phyloP scores from a whole-genome alignment of 2,329 filamentous ascomycete genomes.

The Microdochium paspali region DNA sequence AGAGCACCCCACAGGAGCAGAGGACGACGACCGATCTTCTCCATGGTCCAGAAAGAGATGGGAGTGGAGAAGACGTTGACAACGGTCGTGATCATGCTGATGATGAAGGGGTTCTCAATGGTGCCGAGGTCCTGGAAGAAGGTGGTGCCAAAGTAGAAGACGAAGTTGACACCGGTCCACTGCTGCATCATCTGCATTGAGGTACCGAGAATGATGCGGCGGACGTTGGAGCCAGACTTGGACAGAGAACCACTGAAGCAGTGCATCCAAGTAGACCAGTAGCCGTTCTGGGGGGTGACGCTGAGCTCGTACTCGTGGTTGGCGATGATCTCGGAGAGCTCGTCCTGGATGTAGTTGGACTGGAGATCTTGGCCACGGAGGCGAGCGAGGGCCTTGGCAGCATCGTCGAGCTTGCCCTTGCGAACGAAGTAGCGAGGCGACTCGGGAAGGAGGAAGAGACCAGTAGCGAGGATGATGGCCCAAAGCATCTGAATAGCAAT shows the following conservation, averaged over 20 bases:
- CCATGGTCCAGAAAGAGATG: slow-evolving; percentile 78
- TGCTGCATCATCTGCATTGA: slow-evolving; percentile 77
- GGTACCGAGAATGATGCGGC: slow-evolving; percentile 41
- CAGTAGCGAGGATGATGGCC: slow-evolving; percentile 64
- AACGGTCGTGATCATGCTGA: slow-evolving; percentile 75
- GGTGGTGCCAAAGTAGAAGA: slow-evolving; percentile 79
- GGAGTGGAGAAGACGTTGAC: slow-evolving; percentile 84
- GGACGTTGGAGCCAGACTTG: background rate
- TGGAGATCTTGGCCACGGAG: slow-evolving; percentile 67
- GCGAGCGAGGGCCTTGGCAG: slow-evolving; percentile 50
- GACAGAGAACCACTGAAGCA: slow-evolving; percentile 30
- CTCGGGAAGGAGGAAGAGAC: slow-evolving; percentile 71
- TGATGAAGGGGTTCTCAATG: slow-evolving; percentile 70
- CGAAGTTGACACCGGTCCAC: slow-evolving; percentile 84
- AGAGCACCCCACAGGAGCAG: slow-evolving; percentile 71
- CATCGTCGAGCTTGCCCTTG: slow-evolving; percentile 58
- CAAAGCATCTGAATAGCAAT: slow-evolving; percentile 74
- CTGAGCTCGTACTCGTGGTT: slow-evolving; percentile 80
- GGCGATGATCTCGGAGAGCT: slow-evolving; percentile 78
- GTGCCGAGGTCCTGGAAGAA: slow-evolving; percentile 75
- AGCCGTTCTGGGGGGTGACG: slow-evolving; percentile 54
- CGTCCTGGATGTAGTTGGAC: slow-evolving; percentile 67
- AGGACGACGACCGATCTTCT: slow-evolving; percentile 69
- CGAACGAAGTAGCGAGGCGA: slow-evolving; percentile 82
- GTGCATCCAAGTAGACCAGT: slow-evolving; percentile 59